Evolutionary conservation across 805 yeast species (phyloP).

Genomic region (Trichomonascus vanleenenianus): DNA sequence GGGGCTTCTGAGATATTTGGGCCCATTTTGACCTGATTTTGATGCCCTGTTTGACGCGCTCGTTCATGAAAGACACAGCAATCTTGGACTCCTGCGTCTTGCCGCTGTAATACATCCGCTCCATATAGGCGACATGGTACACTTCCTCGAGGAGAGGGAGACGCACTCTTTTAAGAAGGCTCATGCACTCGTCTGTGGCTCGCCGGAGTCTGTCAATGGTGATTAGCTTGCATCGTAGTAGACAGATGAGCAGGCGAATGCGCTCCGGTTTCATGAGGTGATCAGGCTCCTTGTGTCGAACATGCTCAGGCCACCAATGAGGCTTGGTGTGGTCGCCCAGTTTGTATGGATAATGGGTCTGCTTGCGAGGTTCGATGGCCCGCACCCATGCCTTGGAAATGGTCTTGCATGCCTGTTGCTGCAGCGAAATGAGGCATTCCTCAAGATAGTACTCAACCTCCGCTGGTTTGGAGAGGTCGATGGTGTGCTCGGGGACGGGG

Average conservation of each 20-base stretch:
- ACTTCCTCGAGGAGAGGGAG: slow-evolving; percentile 4
- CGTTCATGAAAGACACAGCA: too few species aligned
- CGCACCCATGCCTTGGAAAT: slow-evolving; percentile 65
- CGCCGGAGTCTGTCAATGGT: slow-evolving; percentile 1
- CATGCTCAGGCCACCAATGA: slow-evolving; percentile 59
- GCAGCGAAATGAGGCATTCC: slow-evolving; percentile 23
- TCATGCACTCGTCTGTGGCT: slow-evolving; percentile 4
- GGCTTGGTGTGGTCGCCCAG: slow-evolving; percentile 44
- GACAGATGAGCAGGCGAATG: slow-evolving; percentile 34
- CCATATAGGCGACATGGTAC: slow-evolving; percentile 4
- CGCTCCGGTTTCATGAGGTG: slow-evolving; percentile 57
- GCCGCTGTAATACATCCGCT: not conserved
- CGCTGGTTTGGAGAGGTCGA: too few species aligned
- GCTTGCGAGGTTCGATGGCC: slow-evolving; percentile 58
- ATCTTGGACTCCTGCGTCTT: too few species aligned
- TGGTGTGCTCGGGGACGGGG: not conserved
- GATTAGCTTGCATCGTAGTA: not conserved
- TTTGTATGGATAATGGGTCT: slow-evolving; percentile 55
- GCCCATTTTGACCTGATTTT: too few species aligned
- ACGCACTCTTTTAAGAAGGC: not conserved
- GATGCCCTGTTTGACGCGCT: too few species aligned
- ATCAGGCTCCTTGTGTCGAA: slow-evolving; percentile 66
- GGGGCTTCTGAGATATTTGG: too few species aligned
- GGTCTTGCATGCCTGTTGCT: slow-evolving; percentile 50
- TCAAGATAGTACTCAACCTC: not conserved